A percentile compares a stretch with the other conserved stretches of the same genome.
phyloP scores from a whole-genome alignment of 768 basidiomycete genomes.

The Lanmaoa rubissima region DNA sequence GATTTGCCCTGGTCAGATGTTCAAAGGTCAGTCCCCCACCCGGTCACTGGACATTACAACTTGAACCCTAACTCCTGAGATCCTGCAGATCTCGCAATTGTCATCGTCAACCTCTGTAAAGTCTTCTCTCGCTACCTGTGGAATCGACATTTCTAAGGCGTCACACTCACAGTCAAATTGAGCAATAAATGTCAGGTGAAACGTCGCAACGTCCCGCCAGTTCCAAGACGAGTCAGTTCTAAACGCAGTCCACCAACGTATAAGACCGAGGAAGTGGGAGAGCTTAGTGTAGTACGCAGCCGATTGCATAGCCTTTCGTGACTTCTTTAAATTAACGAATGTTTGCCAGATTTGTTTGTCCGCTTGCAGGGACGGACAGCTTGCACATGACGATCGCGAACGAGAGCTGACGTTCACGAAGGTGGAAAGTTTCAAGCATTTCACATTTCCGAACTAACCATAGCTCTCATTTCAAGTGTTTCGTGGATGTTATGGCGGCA shows the following conservation, averaged over 20 bases:
- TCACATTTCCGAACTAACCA: neutral
- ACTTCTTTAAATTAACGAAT: neutral
- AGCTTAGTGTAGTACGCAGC: constrained; percentile 19
- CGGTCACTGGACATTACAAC: neutral
- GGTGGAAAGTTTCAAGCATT: constrained; percentile 7
- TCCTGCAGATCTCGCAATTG: constrained; percentile 6
- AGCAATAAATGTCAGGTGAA: neutral
- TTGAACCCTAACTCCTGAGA: neutral
- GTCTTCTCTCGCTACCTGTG: neutral
- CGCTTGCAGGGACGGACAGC: constrained; percentile 25
- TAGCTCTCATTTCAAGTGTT: constrained; percentile 12
- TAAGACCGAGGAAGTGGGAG: constrained; percentile 4
- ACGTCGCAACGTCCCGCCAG: neutral
- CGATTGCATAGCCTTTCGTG: neutral
- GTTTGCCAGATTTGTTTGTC: constrained; percentile 24
- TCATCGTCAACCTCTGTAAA: constrained; percentile 8
- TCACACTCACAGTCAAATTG: constrained; percentile 15
- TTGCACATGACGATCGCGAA: constrained; percentile 22
- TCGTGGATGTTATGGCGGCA: constrained; percentile 11
- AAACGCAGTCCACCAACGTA: constrained; percentile 4
- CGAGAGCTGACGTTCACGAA: constrained; percentile 24
- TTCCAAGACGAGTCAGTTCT: constrained; percentile 7
- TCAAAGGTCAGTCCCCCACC: constrained; percentile 9
- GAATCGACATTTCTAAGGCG: neutral
- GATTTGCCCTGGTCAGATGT: constrained; percentile 10